phyloP scores from a whole-genome alignment of 768 basidiomycete species.

The Boletus rubescentipes region DNA sequence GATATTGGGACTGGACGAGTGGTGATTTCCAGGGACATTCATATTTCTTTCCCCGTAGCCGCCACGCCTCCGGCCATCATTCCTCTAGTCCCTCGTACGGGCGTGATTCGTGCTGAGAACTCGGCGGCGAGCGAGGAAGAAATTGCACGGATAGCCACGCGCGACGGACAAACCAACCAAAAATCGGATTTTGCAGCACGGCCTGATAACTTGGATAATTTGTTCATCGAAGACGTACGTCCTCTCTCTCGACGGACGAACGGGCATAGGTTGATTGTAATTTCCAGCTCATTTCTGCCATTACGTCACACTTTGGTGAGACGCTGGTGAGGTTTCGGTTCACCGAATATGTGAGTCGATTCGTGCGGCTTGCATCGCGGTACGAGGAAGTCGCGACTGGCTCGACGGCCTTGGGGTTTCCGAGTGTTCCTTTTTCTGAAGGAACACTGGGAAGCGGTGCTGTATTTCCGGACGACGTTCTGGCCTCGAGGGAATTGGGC shows the following conservation, averaged over 20 bases:
- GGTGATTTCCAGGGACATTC: slow-evolving; percentile 84
- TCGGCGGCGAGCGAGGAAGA: slow-evolving; percentile 70
- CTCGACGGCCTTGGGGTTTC: slow-evolving; percentile 72
- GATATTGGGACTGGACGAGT: slow-evolving; percentile 88
- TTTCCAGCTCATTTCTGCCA: slow-evolving; percentile 71
- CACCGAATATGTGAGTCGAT: slow-evolving; percentile 83
- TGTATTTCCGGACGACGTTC: slow-evolving; percentile 70
- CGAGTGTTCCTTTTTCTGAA: slow-evolving; percentile 50
- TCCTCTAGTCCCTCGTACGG: slow-evolving; percentile 53
- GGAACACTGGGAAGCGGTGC: slow-evolving; percentile 73
- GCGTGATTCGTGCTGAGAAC: slow-evolving; percentile 63
- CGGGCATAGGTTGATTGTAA: background rate
- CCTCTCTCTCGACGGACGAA: background rate
- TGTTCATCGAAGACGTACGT: slow-evolving; percentile 93
- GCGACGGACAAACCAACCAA: slow-evolving; percentile 47
- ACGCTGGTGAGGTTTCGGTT: slow-evolving; percentile 83
- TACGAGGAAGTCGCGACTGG: slow-evolving; percentile 86
- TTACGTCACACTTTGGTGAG: slow-evolving; percentile 92
- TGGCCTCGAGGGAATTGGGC: slow-evolving; percentile 66
- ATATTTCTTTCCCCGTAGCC: slow-evolving; percentile 49
- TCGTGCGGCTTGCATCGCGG: slow-evolving; percentile 84
- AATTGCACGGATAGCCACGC: slow-evolving; percentile 49
- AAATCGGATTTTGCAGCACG: slow-evolving; percentile 58
- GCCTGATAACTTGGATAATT: slow-evolving; percentile 66
- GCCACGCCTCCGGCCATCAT: slow-evolving; percentile 40